Conservation (phyloP, 306 rosid genomes). For the Pyrus betulifolia region DNA sequence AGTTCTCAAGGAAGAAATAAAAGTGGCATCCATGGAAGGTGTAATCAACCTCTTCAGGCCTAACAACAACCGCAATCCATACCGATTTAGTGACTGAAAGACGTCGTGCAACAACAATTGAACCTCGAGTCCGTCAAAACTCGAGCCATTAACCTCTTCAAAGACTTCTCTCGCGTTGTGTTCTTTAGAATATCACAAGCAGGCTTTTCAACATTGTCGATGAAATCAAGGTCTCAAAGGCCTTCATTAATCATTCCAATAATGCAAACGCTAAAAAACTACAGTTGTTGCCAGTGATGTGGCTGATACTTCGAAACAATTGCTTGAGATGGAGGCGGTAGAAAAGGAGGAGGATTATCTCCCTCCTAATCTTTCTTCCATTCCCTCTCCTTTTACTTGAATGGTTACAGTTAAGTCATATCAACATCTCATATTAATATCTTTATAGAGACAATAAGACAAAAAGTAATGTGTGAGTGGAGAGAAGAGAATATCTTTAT, state of each 20-base stretch:
- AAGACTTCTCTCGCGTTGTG: slow-evolving; percentile 8
- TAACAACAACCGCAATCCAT: no score
- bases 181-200: slow-evolving; percentile 26
- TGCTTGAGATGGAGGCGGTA: slow-evolving; percentile 82
- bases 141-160: slow-evolving; percentile 73
- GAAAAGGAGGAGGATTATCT: slow-evolving; percentile 14
- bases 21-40: slow-evolving; percentile 38
- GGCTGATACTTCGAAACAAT: slow-evolving; percentile 51
- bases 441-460: no score
- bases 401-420: no score
- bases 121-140: slow-evolving; percentile 71
- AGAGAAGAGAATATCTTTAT: no score
- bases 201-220: slow-evolving; percentile 82
- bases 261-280: slow-evolving; percentile 73
- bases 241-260: slow-evolving; percentile 64
- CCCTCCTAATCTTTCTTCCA: no score
- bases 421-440: no score
- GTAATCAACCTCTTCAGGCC: slow-evolving; percentile 2
- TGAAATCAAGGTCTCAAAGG: slow-evolving; percentile 77
- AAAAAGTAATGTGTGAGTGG: no score
- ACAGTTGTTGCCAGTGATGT: slow-evolving; percentile 79
- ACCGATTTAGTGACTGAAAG: slow-evolving; percentile 42
- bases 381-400: no score
- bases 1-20: background rate
- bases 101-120: slow-evolving; percentile 75